These are phyloP conservation scores for Suillus luteus DNA, from an alignment of 768 basidiomycete species.

Conservation along the genomic window DNA sequence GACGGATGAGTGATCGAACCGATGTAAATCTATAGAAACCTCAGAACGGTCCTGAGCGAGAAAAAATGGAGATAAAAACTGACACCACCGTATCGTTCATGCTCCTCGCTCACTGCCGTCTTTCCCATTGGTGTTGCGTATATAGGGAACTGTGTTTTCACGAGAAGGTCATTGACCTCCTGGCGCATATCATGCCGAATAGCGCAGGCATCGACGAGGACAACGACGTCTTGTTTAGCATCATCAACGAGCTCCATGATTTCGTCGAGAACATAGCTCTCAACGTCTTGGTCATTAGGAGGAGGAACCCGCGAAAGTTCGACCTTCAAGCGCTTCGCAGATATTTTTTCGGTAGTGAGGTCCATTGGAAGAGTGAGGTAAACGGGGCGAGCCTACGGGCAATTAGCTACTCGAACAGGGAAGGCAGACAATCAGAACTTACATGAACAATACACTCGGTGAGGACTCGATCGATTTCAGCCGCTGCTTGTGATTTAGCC, in stretches of 20 bases:
- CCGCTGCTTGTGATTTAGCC: slow-evolving; percentile 53
- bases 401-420: background rate
- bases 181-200: slow-evolving; percentile 67
- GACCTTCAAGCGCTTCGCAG: slow-evolving; percentile 59
- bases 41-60: slow-evolving; percentile 9
- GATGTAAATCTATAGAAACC: slow-evolving; percentile 62
- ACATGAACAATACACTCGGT: slow-evolving; percentile 64
- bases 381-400: slow-evolving; percentile 73
- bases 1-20: slow-evolving; percentile 68
- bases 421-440: slow-evolving; percentile 2
- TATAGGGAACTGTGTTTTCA: slow-evolving; percentile 69
- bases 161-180: slow-evolving; percentile 63
- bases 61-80: slow-evolving; percentile 29
- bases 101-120: slow-evolving; percentile 68
- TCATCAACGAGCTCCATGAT: slow-evolving; percentile 65
- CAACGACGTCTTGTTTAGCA: slow-evolving; percentile 61
- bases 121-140: slow-evolving; percentile 85
- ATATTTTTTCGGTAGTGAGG: slow-evolving; percentile 68
- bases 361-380: slow-evolving; percentile 89
- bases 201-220: slow-evolving; percentile 83
- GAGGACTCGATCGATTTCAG: slow-evolving; percentile 79
- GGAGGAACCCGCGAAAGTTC: slow-evolving; percentile 54
- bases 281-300: slow-evolving; percentile 56
- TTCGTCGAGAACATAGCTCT: slow-evolving; percentile 71
- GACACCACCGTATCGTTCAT: slow-evolving; percentile 79